A percentile compares a stretch with the other conserved stretches of the same genome.
These are phyloP conservation scores for Aspergillus udagawae DNA, from an alignment of 2,329 filamentous ascomycete genomes.

Conservation along the genomic window DNA sequence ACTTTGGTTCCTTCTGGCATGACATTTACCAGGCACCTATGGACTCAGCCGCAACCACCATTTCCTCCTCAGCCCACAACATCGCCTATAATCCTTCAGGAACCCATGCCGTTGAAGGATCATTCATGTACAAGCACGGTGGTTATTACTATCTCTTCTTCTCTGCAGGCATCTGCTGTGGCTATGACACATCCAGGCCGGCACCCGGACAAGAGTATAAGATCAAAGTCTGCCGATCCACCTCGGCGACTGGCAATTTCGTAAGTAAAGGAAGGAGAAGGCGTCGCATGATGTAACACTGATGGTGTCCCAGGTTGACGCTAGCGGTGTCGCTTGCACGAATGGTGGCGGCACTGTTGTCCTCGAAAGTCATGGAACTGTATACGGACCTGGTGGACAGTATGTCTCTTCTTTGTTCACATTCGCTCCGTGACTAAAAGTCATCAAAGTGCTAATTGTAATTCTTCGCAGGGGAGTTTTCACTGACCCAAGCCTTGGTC, in stretches of 20 bases:
- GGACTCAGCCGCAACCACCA: conserved; percentile 27
- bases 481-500: conserved; percentile 34
- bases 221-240: conserved; percentile 61
- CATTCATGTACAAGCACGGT: conserved; percentile 53
- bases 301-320: conserved; percentile 41
- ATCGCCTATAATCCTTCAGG: conserved; percentile 53
- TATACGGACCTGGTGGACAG: conserved; percentile 65
- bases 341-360: conserved; percentile 59
- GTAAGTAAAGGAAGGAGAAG: conserved; percentile 27
- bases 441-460: neutral
- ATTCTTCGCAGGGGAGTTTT: conserved; percentile 19
- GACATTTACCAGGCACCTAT: conserved; percentile 60
- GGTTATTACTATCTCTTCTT: conserved; percentile 64
- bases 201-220: conserved; percentile 60
- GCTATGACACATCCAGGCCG: conserved; percentile 50
- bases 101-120: conserved; percentile 53
- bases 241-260: conserved; percentile 50
- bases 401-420: conserved; percentile 39
- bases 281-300: neutral
- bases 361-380: conserved; percentile 54
- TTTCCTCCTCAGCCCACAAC: conserved; percentile 43
- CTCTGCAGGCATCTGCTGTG: conserved; percentile 58
- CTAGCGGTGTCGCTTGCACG: conserved; percentile 50
- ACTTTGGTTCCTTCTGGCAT: conserved; percentile 67
- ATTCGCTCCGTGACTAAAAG: no score